Conservation (phyloP, 495 filamentous ascomycete species). For the Achaetomiella virescens region DNA sequence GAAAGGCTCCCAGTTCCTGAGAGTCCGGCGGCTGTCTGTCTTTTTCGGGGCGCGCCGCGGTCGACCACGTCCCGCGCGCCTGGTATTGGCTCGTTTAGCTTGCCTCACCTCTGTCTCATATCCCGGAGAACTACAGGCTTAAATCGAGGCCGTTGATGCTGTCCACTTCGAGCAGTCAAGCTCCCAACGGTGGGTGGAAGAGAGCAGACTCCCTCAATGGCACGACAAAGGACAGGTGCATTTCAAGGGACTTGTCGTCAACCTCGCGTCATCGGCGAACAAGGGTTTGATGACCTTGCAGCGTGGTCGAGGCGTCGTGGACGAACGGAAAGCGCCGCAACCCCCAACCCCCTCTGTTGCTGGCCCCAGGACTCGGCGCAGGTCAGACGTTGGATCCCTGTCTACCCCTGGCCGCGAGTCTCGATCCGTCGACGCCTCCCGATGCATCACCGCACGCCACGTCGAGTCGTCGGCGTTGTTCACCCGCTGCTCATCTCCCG, state of each 20-base stretch:
- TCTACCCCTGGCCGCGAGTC: background rate
- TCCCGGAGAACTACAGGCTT: background rate
- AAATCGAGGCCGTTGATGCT: no score
- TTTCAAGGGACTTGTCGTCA: no score
- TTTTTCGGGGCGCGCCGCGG: background rate
- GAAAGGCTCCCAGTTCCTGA: background rate
- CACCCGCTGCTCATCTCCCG: background rate
- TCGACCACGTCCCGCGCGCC: background rate
- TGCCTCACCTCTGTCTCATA: conserved; percentile 18
- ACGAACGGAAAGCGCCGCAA: background rate
- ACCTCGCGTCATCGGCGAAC: background rate
- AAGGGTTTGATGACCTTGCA: background rate
- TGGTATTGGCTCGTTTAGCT: conserved; percentile 10
- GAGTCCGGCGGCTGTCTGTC: background rate
- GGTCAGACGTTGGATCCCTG: conserved; percentile 5
- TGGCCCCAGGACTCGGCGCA: background rate
- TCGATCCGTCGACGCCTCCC: conserved; percentile 14
- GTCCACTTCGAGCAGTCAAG: no score
- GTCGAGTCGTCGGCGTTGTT: conserved; percentile 7
- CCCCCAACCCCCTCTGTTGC: background rate
- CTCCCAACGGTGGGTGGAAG: no score
- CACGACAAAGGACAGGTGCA: no score
- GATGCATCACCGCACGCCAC: conserved; percentile 8
- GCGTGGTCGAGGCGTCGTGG: background rate
- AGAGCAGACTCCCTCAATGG: no score